These are phyloP conservation scores for Sclerotinia nivalis DNA, from an alignment of 2,329 filamentous ascomycete genomes.

Conservation along the genomic window DNA sequence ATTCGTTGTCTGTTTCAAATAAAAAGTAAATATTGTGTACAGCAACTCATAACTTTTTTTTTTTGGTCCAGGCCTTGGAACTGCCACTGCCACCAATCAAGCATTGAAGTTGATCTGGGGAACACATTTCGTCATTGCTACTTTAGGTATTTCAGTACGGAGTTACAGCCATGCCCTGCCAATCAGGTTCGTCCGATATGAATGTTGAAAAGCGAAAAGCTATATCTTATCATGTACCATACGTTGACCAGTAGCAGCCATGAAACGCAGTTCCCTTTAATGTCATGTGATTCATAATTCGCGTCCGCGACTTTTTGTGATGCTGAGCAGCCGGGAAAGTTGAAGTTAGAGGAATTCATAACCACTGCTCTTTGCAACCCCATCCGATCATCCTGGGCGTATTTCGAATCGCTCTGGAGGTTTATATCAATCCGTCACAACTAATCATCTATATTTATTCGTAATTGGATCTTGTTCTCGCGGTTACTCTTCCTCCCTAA, in stretches of 20 bases:
- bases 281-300: slow-evolving; percentile 20
- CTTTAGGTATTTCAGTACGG: background rate
- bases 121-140: slow-evolving; percentile 22
- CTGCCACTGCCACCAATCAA: slow-evolving; percentile 14
- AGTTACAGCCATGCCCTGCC: background rate
- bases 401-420: background rate
- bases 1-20: slow-evolving; percentile 9
- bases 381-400: background rate
- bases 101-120: slow-evolving; percentile 2
- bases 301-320: slow-evolving; percentile 22
- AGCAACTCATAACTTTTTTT: background rate
- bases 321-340: slow-evolving; percentile 2
- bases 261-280: background rate
- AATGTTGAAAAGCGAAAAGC: background rate
- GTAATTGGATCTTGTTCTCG: background rate
- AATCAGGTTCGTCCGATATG: background rate
- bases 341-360: background rate
- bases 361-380: background rate
- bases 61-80: background rate
- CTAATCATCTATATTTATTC: background rate
- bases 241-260: background rate
- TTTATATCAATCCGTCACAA: background rate
- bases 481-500: slow-evolving; percentile 18
- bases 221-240: background rate
- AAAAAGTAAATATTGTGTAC: background rate